Base-by-base conservation (phyloP, 1,284 basidiomycete species). In the Pyrrhoderma lamaoense region DNA sequence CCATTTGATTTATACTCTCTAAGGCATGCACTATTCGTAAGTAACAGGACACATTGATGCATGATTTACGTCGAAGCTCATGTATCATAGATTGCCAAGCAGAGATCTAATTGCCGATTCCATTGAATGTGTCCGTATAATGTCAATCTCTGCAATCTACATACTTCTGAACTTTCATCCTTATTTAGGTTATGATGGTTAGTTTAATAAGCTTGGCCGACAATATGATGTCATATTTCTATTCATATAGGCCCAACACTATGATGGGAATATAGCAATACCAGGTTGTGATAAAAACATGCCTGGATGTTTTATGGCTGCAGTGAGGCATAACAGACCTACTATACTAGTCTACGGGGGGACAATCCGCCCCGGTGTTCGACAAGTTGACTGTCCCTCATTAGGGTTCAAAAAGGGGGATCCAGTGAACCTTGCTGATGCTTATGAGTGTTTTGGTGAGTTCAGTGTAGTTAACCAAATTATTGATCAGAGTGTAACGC, bases 251-350 rank as follows among this genome's bases (percentile, higher is more conserved):
- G 87, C 85, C 13, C 87, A 90, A 74, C 81, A 89, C 64, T 88
- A 93, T 61, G 89, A 93, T 57, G 89, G 77, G n/a, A 89, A 89
- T 60, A 89, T 93, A 55, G 79, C 85, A 2, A 74, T 88, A 54
- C 88, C 84, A 23, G 86, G 85, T 57, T 93, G 90, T 59, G 91
- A 95, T 70, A 95, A 94, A 71, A 93, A 93, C 64, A 93, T 93
- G 89, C 92, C 92, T 13, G 92, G 89, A 19, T 87, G 85, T 58
- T 72, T 93, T 55, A 92, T 93, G 62, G 91, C 91, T 8, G 87
- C 87, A 1, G 83, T 71, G 23, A 80, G 89, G 48, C 85, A 89
- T 68, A 93, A 93, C 62, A 76, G 90, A 3, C 89, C 89, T 1
- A 90, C 89, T 0, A 79, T 93, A 60, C 81, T 92, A 53, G 76